phyloP scores from a whole-genome alignment of 257 asterid genomes.

The Fraxinus pennsylvanica region DNA sequence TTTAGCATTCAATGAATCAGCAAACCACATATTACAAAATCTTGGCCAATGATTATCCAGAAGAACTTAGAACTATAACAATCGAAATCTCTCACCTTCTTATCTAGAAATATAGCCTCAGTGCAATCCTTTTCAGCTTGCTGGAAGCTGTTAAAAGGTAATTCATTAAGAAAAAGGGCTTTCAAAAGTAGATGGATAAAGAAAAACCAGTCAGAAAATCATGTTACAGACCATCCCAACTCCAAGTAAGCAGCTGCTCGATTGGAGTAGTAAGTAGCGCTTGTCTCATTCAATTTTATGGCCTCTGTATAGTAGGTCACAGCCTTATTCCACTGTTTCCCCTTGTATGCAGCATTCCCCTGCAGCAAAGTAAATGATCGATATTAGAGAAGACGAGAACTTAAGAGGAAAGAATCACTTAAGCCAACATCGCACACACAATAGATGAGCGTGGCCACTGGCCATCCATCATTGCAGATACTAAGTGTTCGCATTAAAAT shows the following conservation, averaged over 20 bases:
- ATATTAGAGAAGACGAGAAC: not conserved
- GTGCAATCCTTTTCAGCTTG: slow-evolving; percentile 90
- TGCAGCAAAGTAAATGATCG: slow-evolving; percentile 27
- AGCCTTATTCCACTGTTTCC: slow-evolving; percentile 89
- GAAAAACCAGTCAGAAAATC: slow-evolving; percentile 17
- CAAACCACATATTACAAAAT: not conserved
- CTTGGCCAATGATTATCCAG: not conserved
- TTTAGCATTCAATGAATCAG: not conserved
- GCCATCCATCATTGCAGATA: not conserved
- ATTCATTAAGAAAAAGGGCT: slow-evolving; percentile 16
- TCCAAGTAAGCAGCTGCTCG: slow-evolving; percentile 97
- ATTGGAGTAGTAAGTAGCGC: slow-evolving; percentile 77
- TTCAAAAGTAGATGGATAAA: not conserved
- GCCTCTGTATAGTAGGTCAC: slow-evolving; percentile 84
- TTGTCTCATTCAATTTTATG: slow-evolving; percentile 58
- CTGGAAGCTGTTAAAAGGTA: slow-evolving; percentile 55
- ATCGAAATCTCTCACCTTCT: slow-evolving; percentile 57
- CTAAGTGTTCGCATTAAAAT: not conserved
- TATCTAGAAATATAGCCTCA: slow-evolving; percentile 76
- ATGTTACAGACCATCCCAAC: slow-evolving; percentile 71
- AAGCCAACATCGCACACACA: slow-evolving; percentile 1
- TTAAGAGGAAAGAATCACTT: slow-evolving; percentile 1
- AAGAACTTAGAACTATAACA: not conserved
- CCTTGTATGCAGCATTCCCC: slow-evolving; percentile 96
- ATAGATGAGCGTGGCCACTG: not conserved